A percentile compares a stretch with the other conserved stretches of the same genome.
phyloP scores from a whole-genome alignment of 495 filamentous ascomycete species.

The Penicillium simplicissimum region DNA sequence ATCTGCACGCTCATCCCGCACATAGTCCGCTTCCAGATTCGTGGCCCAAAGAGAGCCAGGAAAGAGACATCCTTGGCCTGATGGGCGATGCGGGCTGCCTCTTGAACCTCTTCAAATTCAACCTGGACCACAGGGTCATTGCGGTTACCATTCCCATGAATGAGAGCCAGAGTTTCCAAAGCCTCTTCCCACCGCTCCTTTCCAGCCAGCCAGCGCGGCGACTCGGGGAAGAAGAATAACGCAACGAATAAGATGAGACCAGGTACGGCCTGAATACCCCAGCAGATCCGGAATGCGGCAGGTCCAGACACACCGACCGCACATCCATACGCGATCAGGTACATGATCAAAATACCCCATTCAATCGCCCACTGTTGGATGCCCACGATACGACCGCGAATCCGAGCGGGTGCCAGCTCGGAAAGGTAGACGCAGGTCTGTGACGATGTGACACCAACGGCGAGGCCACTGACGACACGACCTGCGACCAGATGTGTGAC shows the following conservation, averaged over 20 bases:
- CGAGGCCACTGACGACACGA: constrained; percentile 69
- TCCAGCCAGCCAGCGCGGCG: constrained; percentile 72
- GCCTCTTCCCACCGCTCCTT: constrained; percentile 68
- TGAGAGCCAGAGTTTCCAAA: constrained; percentile 63
- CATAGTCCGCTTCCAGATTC: constrained; percentile 72
- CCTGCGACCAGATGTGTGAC: constrained; percentile 67
- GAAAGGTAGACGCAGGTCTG: constrained; percentile 83
- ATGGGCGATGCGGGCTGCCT: constrained; percentile 53
- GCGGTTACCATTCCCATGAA: constrained; percentile 65
- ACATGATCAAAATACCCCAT: constrained; percentile 67
- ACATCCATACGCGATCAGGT: constrained; percentile 62
- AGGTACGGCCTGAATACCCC: constrained; percentile 73
- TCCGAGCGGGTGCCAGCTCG: constrained; percentile 67
- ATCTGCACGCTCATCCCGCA: constrained; percentile 67
- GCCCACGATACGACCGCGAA: constrained; percentile 67
- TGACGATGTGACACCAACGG: constrained; percentile 73
- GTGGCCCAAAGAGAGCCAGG: constrained; percentile 57
- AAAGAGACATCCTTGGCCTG: constrained; percentile 56
- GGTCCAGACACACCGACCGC: constrained; percentile 50
- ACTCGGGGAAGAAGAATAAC: constrained; percentile 69
- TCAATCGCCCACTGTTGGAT: constrained; percentile 79
- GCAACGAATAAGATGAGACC: constrained; percentile 62
- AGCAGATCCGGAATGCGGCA: constrained; percentile 69
- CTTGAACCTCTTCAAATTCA: constrained; percentile 73
- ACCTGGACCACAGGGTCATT: constrained; percentile 68